Evolutionary conservation across 1,284 basidiomycete genomes (phyloP).

Genomic region (Puccinia triticina): DNA sequence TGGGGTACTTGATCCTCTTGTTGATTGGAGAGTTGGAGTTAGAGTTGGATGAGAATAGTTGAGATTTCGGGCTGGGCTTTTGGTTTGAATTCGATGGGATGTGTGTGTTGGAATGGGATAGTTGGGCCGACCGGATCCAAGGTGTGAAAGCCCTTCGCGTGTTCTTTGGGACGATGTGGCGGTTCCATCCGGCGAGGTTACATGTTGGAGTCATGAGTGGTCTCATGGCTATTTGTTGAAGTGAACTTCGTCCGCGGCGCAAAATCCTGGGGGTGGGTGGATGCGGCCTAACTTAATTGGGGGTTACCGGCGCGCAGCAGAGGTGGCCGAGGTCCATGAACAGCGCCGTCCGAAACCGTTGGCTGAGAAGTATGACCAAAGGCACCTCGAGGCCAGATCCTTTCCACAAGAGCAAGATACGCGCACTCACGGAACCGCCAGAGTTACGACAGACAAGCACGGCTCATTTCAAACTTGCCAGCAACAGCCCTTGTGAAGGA

Average conservation of each 20-base stretch:
- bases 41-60: constrained; percentile 15
- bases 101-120: background rate
- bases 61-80: background rate
- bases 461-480: too few relatives aligned
- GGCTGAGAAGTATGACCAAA: too few relatives aligned
- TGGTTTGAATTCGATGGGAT: background rate
- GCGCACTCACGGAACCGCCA: too few relatives aligned
- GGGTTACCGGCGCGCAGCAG: too few relatives aligned
- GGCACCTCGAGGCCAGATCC: too few relatives aligned
- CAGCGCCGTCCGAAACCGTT: too few relatives aligned
- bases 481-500: too few relatives aligned
- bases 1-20: constrained; percentile 53
- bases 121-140: background rate
- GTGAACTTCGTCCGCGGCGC: background rate
- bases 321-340: too few relatives aligned
- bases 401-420: too few relatives aligned
- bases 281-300: too few relatives aligned
- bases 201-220: background rate
- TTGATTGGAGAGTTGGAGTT: constrained; percentile 4
- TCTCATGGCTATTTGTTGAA: background rate
- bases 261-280: too few relatives aligned
- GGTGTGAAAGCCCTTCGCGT: background rate
- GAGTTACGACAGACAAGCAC: too few relatives aligned
- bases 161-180: background rate
- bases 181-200: background rate